Base-by-base conservation (phyloP, 768 basidiomycete species). In the Filobasidium floriforme region DNA sequence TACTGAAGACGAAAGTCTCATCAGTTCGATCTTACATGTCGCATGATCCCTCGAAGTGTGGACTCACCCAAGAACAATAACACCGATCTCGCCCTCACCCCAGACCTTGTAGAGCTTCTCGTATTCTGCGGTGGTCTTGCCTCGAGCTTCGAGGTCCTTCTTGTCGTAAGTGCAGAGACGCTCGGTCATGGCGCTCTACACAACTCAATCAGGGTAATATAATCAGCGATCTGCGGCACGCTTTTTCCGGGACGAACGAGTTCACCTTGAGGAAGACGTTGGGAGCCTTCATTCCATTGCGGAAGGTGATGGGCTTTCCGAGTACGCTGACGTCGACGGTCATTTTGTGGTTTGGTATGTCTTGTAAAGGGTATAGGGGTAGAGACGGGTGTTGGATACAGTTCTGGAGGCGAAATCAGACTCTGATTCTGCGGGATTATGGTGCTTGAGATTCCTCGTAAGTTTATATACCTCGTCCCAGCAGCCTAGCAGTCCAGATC, bases 21-120 rank as follows among this genome's bases (percentile, higher is more conserved):
- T n/a, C n/a, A n/a, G n/a, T n/a, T n/a, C n/a, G n/a, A n/a, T n/a
- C n/a, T n/a, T n/a, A n/a, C n/a, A n/a, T n/a, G n/a, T n/a, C n/a
- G n/a, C n/a, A n/a, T n/a, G n/a, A n/a, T n/a, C n/a, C n/a, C n/a
- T n/a, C n/a, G n/a, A n/a, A n/a, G 26, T 24, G 1, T 19, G 1
- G 9, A 63, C 62, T 40, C 52, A 63, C 62, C 64, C 59, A 41
- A 76, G 66, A 18, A 75, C 75, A 52, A 75, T 71, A 41, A 71
- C 69, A 3, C 76, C 76, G 41, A 75, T 76, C 19, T 65, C 59
- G 11, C 76, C 77, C 46, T 74, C 61, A 0, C 75, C 77, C 77
- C 77, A 78, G 32, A 71, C 68, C 66, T 75, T 62, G 68, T 78
- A 76, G 0, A 73, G 68, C 55, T 70, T 60, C n/a, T 69, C 15